Evolutionary conservation across 2,329 filamentous ascomycete genomes (phyloP).

Genomic region (Akanthomyces uredinophilus): DNA sequence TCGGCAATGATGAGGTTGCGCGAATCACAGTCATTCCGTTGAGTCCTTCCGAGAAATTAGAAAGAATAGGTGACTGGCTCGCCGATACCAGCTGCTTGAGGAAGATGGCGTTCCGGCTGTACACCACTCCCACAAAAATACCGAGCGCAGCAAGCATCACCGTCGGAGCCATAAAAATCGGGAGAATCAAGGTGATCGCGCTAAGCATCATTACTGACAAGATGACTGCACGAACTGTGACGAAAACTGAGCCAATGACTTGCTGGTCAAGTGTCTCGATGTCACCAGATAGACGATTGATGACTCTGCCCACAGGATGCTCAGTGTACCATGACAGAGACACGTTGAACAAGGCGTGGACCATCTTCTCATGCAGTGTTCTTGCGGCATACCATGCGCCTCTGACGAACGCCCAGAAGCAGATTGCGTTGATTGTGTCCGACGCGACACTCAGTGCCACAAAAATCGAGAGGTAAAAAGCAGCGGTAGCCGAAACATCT

Average conservation of each 20-base stretch:
- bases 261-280: slow-evolving; percentile 49
- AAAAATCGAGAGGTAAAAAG: slow-evolving; percentile 50
- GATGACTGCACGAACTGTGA: slow-evolving; percentile 36
- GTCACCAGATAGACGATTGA: slow-evolving; percentile 53
- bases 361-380: slow-evolving; percentile 46
- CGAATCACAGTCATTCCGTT: slow-evolving; percentile 48
- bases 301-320: slow-evolving; percentile 46
- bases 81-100: slow-evolving; percentile 42
- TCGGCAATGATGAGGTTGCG: slow-evolving; percentile 42
- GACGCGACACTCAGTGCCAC: slow-evolving; percentile 41
- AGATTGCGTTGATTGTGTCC: slow-evolving; percentile 36
- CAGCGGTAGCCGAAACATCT: slow-evolving; percentile 33
- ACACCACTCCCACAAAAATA: slow-evolving; percentile 43
- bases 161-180: slow-evolving; percentile 25
- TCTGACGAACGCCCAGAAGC: slow-evolving; percentile 42
- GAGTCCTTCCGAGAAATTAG: slow-evolving; percentile 50
- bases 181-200: slow-evolving; percentile 46
- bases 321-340: slow-evolving; percentile 53
- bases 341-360: slow-evolving; percentile 46
- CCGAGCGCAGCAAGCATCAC: slow-evolving; percentile 45
- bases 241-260: slow-evolving; percentile 40
- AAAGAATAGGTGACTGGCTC: slow-evolving; percentile 49
- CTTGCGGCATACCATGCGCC: slow-evolving; percentile 52
- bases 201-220: slow-evolving; percentile 42
- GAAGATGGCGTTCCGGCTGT: slow-evolving; percentile 43